These are phyloP conservation scores for Coniella vitis DNA, from an alignment of 2,329 filamentous ascomycete genomes.

Conservation along the genomic window DNA sequence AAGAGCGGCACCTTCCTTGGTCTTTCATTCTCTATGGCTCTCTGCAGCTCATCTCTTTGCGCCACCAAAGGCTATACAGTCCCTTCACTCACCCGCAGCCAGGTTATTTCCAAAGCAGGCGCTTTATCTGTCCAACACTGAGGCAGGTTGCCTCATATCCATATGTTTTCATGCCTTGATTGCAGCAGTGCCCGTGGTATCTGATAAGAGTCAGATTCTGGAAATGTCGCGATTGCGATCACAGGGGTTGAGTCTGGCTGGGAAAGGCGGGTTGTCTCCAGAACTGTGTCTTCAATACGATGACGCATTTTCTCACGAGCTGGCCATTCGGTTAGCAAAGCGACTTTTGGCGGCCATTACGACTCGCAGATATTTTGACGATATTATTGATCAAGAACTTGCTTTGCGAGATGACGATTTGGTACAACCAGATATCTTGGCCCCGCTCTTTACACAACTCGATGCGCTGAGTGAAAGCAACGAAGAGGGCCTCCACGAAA, in stretches of 20 bases:
- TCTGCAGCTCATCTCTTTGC: constrained; percentile 51
- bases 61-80: constrained; percentile 41
- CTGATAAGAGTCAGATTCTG: constrained; percentile 41
- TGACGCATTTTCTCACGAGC: constrained; percentile 55
- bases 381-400: constrained; percentile 32
- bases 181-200: constrained; percentile 47
- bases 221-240: constrained; percentile 57
- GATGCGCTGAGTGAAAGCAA: constrained; percentile 42
- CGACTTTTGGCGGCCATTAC: constrained; percentile 52
- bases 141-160: constrained; percentile 48
- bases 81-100: constrained; percentile 31
- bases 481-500: constrained; percentile 51
- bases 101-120: constrained; percentile 30
- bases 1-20: constrained; percentile 47
- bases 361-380: constrained; percentile 43
- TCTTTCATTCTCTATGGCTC: constrained; percentile 60
- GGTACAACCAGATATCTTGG: constrained; percentile 36
- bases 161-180: constrained; percentile 58
- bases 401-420: constrained; percentile 25
- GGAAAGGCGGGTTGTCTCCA: constrained; percentile 39
- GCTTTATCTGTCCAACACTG: constrained; percentile 36
- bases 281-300: constrained; percentile 53
- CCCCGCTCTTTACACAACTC: constrained; percentile 44
- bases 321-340: constrained; percentile 51
- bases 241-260: constrained; percentile 43